phyloP scores from a whole-genome alignment of 768 basidiomycete genomes.

The Hemileccinum rubropunctum region DNA sequence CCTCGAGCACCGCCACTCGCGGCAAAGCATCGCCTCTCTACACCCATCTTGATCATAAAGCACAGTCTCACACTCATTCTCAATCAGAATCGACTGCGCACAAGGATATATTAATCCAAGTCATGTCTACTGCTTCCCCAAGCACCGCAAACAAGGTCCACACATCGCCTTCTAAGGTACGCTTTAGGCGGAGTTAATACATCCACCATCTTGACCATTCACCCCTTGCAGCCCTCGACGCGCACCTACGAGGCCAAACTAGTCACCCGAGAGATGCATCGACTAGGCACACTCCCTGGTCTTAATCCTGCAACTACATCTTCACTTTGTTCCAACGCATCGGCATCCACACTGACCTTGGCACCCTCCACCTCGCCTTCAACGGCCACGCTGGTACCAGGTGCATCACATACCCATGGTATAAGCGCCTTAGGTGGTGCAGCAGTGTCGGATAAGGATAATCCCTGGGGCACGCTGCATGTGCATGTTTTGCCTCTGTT shows the following conservation, averaged over 20 bases:
- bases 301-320: constrained; percentile 45
- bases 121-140: constrained; percentile 28
- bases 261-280: constrained; percentile 83
- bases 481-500: constrained; percentile 89
- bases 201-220: constrained; percentile 6
- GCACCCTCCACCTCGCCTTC: constrained; percentile 41
- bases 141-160: constrained; percentile 25
- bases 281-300: constrained; percentile 62
- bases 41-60: constrained; percentile 26
- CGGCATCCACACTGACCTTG: constrained; percentile 44
- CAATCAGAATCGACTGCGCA: constrained; percentile 33
- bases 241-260: constrained; percentile 80
- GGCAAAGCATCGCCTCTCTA: constrained; percentile 24
- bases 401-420: constrained; percentile 32
- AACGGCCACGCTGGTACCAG: constrained; percentile 29
- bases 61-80: constrained; percentile 39
- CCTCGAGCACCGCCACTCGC: constrained; percentile 39
- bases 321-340: constrained; percentile 41
- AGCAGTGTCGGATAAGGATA: constrained; percentile 48
- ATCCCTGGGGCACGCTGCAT: constrained; percentile 81
- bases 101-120: constrained; percentile 12
- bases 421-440: constrained; percentile 17
- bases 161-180: constrained; percentile 36
- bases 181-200: constrained; percentile 22
- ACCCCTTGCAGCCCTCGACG: constrained; percentile 47